Conservation (phyloP, 495 filamentous ascomycete genomes). For the Tuber magnatum region DNA sequence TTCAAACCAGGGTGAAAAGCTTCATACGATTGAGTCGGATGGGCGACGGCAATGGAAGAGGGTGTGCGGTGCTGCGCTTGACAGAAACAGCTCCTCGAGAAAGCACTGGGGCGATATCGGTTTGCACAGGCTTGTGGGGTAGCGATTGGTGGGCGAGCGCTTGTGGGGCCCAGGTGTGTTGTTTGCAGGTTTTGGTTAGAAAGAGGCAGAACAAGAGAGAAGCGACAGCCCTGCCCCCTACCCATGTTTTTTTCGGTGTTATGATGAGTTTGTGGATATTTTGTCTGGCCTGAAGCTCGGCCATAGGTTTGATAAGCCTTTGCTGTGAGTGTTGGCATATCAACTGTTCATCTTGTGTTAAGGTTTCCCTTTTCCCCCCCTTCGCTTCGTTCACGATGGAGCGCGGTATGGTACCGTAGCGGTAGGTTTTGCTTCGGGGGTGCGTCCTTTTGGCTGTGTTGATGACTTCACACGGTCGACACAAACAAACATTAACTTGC, state of each 20-base stretch:
- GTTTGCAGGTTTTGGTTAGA: not conserved
- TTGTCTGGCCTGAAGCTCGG: not conserved
- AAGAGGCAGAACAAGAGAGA: not conserved
- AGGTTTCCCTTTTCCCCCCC: not conserved
- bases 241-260: not conserved
- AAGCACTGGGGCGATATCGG: not conserved
- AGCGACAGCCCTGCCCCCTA: not conserved
- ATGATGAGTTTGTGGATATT: not conserved
- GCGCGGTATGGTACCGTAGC: no score
- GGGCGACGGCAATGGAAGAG: not conserved
- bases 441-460: not conserved
- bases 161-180: not conserved
- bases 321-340: not conserved
- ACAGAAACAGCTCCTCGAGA: not conserved
- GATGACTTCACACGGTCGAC: not conserved
- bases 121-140: not conserved
- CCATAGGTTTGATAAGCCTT: not conserved
- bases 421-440: not conserved
- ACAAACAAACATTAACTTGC: not conserved
- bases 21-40: not conserved
- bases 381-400: not conserved
- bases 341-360: not conserved
- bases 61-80: not conserved
- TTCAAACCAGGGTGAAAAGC: not conserved
- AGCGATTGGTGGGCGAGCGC: not conserved